phyloP scores from a whole-genome alignment of 805 yeast genomes.

The Candida methanosorbosa region DNA sequence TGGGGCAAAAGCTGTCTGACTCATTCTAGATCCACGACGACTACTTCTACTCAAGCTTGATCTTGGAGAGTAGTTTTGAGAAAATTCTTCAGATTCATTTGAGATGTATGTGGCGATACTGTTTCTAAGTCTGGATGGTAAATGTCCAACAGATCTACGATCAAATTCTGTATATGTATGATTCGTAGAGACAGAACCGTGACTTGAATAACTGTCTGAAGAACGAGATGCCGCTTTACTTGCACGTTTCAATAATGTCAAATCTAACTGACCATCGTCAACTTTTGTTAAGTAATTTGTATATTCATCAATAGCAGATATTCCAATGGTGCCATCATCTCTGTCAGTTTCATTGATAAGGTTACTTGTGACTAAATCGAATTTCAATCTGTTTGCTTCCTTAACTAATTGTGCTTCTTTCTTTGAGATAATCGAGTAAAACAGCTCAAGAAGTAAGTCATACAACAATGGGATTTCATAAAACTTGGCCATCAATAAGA shows the following conservation, averaged over 20 bases:
- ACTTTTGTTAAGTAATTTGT: constrained; percentile 48
- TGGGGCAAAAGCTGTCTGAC: neutral
- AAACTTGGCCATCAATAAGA: constrained; percentile 51
- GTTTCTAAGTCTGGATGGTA: constrained; percentile 4
- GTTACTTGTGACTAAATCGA: constrained; percentile 7
- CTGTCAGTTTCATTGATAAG: neutral
- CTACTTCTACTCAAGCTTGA: constrained; percentile 6
- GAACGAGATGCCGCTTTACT: constrained; percentile 21
- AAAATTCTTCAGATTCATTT: neutral
- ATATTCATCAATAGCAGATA: constrained; percentile 33
- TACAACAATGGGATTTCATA: constrained; percentile 64
- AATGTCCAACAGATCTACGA: neutral
- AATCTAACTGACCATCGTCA: constrained; percentile 59
- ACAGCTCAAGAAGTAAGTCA: constrained; percentile 58
- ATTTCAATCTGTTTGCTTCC: constrained; percentile 27
- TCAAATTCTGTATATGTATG: neutral
- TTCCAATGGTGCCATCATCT: constrained; percentile 10
- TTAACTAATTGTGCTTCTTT: constrained; percentile 46
- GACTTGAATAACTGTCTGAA: constrained; percentile 2
- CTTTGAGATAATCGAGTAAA: constrained; percentile 61
- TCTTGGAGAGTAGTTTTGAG: neutral
- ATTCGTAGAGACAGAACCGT: neutral
- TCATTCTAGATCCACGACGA: neutral
- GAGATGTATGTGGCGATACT: constrained; percentile 3
- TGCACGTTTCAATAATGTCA: constrained; percentile 41